These are phyloP conservation scores for Phytophthora hibernalis DNA, from an alignment of 352 stramenopile genomes.

Conservation along the genomic window DNA sequence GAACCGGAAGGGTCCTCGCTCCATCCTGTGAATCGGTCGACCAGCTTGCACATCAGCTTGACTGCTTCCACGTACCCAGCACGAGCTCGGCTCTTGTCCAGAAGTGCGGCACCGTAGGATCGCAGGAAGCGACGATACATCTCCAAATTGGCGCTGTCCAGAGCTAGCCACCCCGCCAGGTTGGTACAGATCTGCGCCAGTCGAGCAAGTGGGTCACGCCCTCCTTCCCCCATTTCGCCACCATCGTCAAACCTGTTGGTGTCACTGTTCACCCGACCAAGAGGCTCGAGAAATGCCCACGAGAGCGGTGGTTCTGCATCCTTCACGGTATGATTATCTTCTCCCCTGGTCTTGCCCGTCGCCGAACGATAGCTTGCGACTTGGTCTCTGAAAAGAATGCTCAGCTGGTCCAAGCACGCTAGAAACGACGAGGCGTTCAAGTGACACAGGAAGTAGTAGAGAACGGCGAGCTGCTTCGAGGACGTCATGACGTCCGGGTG, in stretches of 20 bases:
- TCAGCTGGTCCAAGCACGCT: conserved; percentile 38
- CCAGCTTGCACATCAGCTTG: conserved; percentile 34
- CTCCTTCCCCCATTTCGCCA: neutral
- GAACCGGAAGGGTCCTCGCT: conserved; percentile 7
- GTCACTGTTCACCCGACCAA: conserved; percentile 1
- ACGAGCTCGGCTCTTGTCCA: conserved; percentile 42
- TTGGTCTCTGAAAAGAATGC: conserved; percentile 31
- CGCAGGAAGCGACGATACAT: conserved; percentile 36
- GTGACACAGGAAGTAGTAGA: conserved; percentile 50
- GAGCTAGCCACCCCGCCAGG: conserved; percentile 39
- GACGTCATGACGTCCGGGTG: conserved; percentile 46
- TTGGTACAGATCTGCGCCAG: conserved; percentile 35
- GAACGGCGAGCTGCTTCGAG: conserved; percentile 60
- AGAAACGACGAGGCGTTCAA: conserved; percentile 42
- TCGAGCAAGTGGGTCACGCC: conserved; percentile 14
- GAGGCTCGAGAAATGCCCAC: conserved; percentile 36
- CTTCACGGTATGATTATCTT: neutral
- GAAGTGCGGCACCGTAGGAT: conserved; percentile 28
- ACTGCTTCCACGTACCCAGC: conserved; percentile 40
- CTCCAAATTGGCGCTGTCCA: conserved; percentile 38
- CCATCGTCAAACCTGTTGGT: neutral
- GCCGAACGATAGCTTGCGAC: conserved; percentile 9
- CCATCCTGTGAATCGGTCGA: conserved; percentile 34
- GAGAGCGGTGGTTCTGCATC: conserved; percentile 20
- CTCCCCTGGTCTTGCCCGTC: neutral